Evolutionary conservation across 495 filamentous ascomycete species (phyloP).

Genomic region (Penicillium lagena): DNA sequence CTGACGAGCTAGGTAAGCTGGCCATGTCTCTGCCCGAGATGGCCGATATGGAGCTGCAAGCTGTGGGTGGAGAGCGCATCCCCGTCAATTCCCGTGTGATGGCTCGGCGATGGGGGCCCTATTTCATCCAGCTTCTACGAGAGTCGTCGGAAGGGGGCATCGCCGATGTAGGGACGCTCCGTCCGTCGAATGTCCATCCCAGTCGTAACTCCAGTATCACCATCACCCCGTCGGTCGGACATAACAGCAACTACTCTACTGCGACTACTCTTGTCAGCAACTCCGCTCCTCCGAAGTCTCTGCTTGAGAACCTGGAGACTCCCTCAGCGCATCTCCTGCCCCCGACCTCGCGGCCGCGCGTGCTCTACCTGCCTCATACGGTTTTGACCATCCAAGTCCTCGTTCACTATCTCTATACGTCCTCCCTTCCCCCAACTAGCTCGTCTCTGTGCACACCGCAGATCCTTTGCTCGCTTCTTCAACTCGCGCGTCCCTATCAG

Average conservation of each 20-base stretch:
- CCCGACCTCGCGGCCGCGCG: conserved; percentile 70
- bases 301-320: conserved; percentile 37
- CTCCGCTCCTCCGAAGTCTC: conserved; percentile 37
- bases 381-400: conserved; percentile 80
- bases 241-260: conserved; percentile 54
- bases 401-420: conserved; percentile 89
- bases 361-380: conserved; percentile 90
- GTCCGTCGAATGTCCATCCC: conserved; percentile 35
- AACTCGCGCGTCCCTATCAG: conserved; percentile 88
- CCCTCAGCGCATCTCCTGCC: conserved; percentile 48
- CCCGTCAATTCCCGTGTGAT: conserved; percentile 89
- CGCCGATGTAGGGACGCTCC: conserved; percentile 47
- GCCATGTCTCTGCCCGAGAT: conserved; percentile 74
- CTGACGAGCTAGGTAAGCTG: conserved; percentile 78
- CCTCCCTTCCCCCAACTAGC: conserved; percentile 66
- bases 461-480: conserved; percentile 89
- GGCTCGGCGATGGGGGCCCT: conserved; percentile 85
- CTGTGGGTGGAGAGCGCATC: conserved; percentile 82
- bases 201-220: conserved; percentile 77
- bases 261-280: conserved; percentile 51
- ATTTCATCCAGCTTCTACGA: conserved; percentile 82
- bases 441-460: conserved; percentile 87
- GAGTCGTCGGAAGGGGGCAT: conserved; percentile 54
- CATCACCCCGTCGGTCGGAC: conserved; percentile 65
- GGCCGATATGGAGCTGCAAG: conserved; percentile 95